These are phyloP conservation scores for Pezicula radicicola DNA, from an alignment of 2,329 filamentous ascomycete species.

Conservation along the genomic window DNA sequence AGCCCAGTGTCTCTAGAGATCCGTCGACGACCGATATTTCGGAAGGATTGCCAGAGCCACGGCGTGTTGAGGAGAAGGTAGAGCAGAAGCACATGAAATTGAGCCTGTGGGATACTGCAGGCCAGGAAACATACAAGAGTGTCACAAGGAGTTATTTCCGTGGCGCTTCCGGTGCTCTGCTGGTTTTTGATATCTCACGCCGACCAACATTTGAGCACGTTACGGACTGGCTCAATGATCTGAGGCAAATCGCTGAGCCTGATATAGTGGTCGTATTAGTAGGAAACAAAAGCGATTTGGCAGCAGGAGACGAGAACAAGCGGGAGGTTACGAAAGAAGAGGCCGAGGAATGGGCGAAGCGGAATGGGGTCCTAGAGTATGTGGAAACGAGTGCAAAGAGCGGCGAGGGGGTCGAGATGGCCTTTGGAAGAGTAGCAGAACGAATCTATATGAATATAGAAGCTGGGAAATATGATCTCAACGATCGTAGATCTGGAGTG, in stretches of 20 bases:
- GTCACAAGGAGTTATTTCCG: constrained; percentile 81
- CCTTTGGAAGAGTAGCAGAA: constrained; percentile 91
- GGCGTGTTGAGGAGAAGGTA: constrained; percentile 27
- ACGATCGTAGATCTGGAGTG: constrained; percentile 87
- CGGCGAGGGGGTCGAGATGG: constrained; percentile 88
- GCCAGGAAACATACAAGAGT: constrained; percentile 96
- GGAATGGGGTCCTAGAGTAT: constrained; percentile 86
- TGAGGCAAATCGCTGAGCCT: constrained; percentile 91
- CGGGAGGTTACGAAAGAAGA: constrained; percentile 79
- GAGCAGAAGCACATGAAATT: constrained; percentile 84
- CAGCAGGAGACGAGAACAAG: constrained; percentile 53
- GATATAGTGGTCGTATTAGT: constrained; percentile 94
- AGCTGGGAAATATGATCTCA: constrained; percentile 84
- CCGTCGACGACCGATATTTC: constrained; percentile 22
- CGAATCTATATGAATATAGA: constrained; percentile 97
- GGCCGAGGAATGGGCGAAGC: constrained; percentile 83
- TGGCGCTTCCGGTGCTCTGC: constrained; percentile 68
- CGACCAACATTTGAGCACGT: constrained; percentile 82
- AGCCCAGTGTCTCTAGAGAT: constrained; percentile 32
- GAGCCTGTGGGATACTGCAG: constrained; percentile 91
- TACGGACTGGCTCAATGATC: constrained; percentile 89
- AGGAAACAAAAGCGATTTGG: constrained; percentile 90
- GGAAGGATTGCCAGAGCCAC: constrained; percentile 52
- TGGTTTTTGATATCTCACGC: constrained; percentile 93
- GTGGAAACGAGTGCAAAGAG: constrained; percentile 97